A percentile compares a stretch with the other conserved stretches of the same genome.
These are phyloP conservation scores for Boletus huronensis DNA, from an alignment of 768 basidiomycete genomes.

Conservation along the genomic window DNA sequence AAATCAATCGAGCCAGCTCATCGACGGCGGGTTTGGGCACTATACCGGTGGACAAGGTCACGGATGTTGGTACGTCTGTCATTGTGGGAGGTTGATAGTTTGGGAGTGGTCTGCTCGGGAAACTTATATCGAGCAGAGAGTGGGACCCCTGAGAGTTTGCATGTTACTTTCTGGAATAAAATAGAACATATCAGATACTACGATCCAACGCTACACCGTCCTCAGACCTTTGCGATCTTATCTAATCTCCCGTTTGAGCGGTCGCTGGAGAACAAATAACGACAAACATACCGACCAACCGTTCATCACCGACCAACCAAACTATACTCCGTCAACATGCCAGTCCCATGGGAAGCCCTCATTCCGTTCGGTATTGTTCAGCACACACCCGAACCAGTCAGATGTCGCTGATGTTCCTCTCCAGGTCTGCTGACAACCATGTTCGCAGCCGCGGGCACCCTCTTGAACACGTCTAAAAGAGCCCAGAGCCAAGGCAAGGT, in stretches of 20 bases:
- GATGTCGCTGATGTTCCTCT: slow-evolving; percentile 3
- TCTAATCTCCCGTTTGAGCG: neutral
- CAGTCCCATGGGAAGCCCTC: slow-evolving; percentile 95
- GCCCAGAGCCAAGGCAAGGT: slow-evolving; percentile 93
- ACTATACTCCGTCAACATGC: slow-evolving; percentile 53
- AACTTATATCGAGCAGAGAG: neutral
- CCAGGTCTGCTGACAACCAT: slow-evolving; percentile 78
- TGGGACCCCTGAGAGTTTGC: slow-evolving; percentile 2
- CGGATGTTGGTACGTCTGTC: slow-evolving; percentile 3
- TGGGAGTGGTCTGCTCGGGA: neutral
- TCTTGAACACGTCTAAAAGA: slow-evolving; percentile 72
- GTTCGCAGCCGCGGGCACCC: slow-evolving; percentile 90
- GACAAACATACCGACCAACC: slow-evolving; percentile 22
- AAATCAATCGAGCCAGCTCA: neutral
- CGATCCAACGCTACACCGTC: neutral
- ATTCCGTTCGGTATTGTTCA: slow-evolving; percentile 78
- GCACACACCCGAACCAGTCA: no score
- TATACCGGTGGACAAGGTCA: slow-evolving; percentile 13
- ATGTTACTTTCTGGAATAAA: neutral
- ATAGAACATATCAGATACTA: neutral
- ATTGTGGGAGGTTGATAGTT: neutral
- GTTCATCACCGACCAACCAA: neutral
- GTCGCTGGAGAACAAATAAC: slow-evolving; percentile 11
- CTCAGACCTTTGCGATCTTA: neutral
- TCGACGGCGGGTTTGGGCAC: neutral